Evolutionary conservation across 208 protist species (phyloP), one percentile per base, ranked within the genome.

Genomic region (Crithidia brevicula): DNA sequence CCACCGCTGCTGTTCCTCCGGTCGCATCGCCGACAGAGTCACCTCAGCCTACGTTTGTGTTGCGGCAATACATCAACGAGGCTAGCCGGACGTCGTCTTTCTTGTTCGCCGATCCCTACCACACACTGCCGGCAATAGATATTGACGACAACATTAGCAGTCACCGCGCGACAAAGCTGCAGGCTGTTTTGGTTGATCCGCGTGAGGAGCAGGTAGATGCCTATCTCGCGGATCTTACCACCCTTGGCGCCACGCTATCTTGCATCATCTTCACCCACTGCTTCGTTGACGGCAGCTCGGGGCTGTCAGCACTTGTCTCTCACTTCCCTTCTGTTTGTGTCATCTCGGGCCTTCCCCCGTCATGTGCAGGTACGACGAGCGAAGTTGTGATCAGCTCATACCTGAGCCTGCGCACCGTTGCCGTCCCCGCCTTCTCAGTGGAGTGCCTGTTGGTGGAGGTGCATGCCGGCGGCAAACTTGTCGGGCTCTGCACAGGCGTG

Each of bases 51-150:
- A 57, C 60, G 23, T 67, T 74, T 20, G 59, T 92, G 22, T 28
- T 92, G n/a, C 85, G 87, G 9, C 86, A 92, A 40, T 95, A 91
- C 74, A 72, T 91, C 33, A 85, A 95, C 61, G 89, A 95, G 45
- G 74, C 79, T 7, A 81, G 80, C 23, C 86, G 86, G 45, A 92
- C 84, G 0, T 59, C 77, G 1, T 91, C 89, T 5, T 92, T 92
- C 30, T 69, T 95, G 22, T 57, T 95, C 4, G 86, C 77, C 0
- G 74, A 79, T 38, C 74, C 67, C 1, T 67, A 66, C 38, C 46
- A 58, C 57, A 18, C 57, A 4, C 43, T 58, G 0, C 51, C 7
- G 16, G 36, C 36, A 16, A 13, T 16, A 40, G 36, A 7, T 40
- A 0, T 1, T 40, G 36, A 1, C 36, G 15, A 1, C 36, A 40